Evolutionary conservation across 225 moss, liverwort and hornwort species (phyloP).

Genomic region (Bryum argenteum): DNA sequence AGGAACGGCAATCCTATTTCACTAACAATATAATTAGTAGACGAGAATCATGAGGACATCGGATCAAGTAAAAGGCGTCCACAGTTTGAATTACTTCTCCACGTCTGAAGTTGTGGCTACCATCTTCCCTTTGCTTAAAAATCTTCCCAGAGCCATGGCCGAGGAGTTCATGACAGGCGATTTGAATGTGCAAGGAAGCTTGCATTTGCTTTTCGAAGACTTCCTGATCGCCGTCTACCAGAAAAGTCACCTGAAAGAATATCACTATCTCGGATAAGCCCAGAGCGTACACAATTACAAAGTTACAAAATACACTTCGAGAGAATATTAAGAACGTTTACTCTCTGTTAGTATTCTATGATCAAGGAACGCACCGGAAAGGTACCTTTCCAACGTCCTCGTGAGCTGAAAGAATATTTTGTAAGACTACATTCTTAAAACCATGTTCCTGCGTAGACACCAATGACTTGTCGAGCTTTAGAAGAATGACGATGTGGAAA

Average conservation of each 20-base stretch:
- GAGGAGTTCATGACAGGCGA: slow-evolving; percentile 74
- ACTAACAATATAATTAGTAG: not conserved
- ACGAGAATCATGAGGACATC: not conserved
- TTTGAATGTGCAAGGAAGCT: slow-evolving; percentile 56
- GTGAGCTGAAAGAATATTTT: slow-evolving; percentile 59
- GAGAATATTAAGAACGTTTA: not conserved
- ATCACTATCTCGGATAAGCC: not conserved
- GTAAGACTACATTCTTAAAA: slow-evolving; percentile 64
- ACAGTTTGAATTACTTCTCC: slow-evolving; percentile 52
- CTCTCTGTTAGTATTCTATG: slow-evolving; percentile 1
- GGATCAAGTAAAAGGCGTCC: not conserved
- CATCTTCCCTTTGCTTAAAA: slow-evolving; percentile 46
- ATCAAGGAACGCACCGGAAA: not conserved
- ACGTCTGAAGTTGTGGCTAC: slow-evolving; percentile 58
- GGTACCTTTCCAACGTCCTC: slow-evolving; percentile 51
- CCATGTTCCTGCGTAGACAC: slow-evolving; percentile 48
- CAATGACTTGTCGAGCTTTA: not conserved
- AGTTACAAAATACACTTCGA: slow-evolving; percentile 7
- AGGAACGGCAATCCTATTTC: not conserved
- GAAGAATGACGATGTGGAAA: not conserved
- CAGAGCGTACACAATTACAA: not conserved
- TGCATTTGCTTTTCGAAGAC: slow-evolving; percentile 39
- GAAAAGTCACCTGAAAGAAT: slow-evolving; percentile 43
- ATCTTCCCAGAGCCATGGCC: slow-evolving; percentile 81
- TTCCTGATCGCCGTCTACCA: slow-evolving; percentile 49